These are phyloP conservation scores for Debaryomycetaceae sp. DNA, from an alignment of 1,139 yeast species.

Conservation along the genomic window DNA sequence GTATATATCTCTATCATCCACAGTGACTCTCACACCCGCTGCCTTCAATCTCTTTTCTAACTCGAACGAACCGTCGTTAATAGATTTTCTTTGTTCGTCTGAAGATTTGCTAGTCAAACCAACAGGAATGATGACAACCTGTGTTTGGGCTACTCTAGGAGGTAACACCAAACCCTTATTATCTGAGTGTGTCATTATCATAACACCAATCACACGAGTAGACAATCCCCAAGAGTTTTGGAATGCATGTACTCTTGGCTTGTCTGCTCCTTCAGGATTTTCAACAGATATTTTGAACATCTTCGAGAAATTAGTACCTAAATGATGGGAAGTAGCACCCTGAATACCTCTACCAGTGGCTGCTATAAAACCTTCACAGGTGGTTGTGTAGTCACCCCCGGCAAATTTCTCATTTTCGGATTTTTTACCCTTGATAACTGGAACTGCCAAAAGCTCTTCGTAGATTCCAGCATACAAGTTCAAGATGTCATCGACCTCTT, in stretches of 20 bases:
- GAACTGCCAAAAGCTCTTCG: slow-evolving; percentile 92
- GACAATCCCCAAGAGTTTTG: slow-evolving; percentile 99
- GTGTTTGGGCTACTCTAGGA: slow-evolving; percentile 92
- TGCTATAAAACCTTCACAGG: slow-evolving; percentile 95
- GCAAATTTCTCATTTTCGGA: slow-evolving; percentile 98
- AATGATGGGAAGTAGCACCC: slow-evolving; percentile 97
- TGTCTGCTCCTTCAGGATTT: slow-evolving; percentile 85
- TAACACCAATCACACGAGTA: slow-evolving; percentile 97
- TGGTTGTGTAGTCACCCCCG: slow-evolving; percentile 94
- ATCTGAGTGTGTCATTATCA: slow-evolving; percentile 98
- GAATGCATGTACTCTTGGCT: slow-evolving; percentile 83
- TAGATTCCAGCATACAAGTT: slow-evolving; percentile 83
- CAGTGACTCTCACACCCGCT: slow-evolving; percentile 67
- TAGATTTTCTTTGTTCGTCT: slow-evolving; percentile 66
- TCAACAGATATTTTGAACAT: slow-evolving; percentile 97
- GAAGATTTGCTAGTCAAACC: slow-evolving; percentile 89
- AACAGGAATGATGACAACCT: slow-evolving; percentile 90
- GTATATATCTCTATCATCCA: slow-evolving; percentile 91
- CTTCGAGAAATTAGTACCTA: slow-evolving; percentile 97
- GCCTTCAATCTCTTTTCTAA: slow-evolving; percentile 58
- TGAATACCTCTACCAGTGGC: slow-evolving; percentile 99
- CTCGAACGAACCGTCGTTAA: slow-evolving; percentile 65
- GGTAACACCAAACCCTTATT: slow-evolving; percentile 98
- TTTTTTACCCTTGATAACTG: slow-evolving; percentile 91
- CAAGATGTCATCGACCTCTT: slow-evolving; percentile 82